These are phyloP conservation scores for Mucor indicus DNA, from an alignment of 371 early-diverging fungal species.

Conservation along the genomic window DNA sequence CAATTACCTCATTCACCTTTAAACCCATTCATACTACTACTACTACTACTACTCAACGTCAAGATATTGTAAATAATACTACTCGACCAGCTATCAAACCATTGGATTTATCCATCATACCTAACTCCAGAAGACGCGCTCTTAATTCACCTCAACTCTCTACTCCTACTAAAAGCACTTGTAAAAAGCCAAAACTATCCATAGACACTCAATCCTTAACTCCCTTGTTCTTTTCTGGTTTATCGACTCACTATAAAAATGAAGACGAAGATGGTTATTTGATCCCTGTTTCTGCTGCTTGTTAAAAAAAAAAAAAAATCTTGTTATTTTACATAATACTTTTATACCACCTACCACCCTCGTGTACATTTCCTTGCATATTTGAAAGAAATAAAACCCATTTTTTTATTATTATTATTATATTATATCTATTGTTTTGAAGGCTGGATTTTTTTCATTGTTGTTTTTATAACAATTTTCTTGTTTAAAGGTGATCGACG, in stretches of 20 bases:
- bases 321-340: too few relatives aligned
- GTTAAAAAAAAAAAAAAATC: not conserved
- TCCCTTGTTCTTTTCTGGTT: constrained; percentile 27
- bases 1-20: not conserved
- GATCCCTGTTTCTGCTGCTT: constrained; percentile 18
- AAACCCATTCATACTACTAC: not conserved
- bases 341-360: too few relatives aligned
- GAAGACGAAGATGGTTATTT: constrained; percentile 24
- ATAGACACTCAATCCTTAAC: constrained; percentile 28
- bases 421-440: constrained; percentile 5
- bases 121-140: constrained; percentile 23
- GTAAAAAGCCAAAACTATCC: constrained; percentile 22
- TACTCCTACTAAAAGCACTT: constrained; percentile 1
- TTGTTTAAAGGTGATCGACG: constrained; percentile 6
- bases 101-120: constrained; percentile 25
- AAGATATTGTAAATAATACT: too few relatives aligned
- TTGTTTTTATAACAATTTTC: constrained; percentile 21
- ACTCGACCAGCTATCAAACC: constrained; percentile 19
- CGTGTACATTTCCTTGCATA: not conserved
- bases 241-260: constrained; percentile 30
- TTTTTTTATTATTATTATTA: constrained; percentile 1
- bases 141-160: constrained; percentile 6
- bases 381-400: too few relatives aligned
- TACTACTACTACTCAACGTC: not conserved
- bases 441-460: constrained; percentile 11